Evolutionary conservation across 768 basidiomycete genomes (phyloP).

Genomic region (Tricholoma sp.): DNA sequence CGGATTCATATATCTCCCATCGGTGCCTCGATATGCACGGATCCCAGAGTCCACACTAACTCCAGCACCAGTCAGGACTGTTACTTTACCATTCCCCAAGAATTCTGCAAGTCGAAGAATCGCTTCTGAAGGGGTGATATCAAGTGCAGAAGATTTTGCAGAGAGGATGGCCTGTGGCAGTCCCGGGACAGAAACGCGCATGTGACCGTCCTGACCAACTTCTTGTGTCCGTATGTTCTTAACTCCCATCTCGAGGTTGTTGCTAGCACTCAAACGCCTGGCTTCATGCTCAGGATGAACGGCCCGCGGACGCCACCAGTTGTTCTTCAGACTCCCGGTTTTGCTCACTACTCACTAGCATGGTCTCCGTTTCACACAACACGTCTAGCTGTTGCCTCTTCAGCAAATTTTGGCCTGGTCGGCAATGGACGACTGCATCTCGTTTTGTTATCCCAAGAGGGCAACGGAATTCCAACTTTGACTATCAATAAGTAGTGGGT

Average conservation of each 20-base stretch:
- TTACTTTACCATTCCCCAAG: constrained; percentile 61
- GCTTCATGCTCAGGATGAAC: constrained; percentile 22
- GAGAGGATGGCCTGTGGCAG: constrained; percentile 59
- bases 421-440: constrained; percentile 90
- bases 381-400: constrained; percentile 72
- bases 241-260: not conserved
- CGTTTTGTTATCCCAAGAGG: constrained; percentile 46
- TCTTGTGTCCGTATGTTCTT: not conserved
- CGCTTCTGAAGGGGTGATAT: constrained; percentile 45
- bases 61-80: constrained; percentile 85
- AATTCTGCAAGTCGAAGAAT: constrained; percentile 60
- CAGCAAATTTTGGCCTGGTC: constrained; percentile 92
- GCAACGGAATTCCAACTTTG: constrained; percentile 37
- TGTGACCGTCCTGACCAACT: constrained; percentile 38
- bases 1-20: constrained; percentile 88
- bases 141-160: constrained; percentile 29
- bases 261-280: constrained; percentile 1
- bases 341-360: constrained; percentile 74
- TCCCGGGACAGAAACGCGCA: constrained; percentile 77
- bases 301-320: constrained; percentile 37
- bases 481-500: constrained; percentile 68
- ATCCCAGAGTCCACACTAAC: constrained; percentile 96
- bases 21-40: constrained; percentile 83
- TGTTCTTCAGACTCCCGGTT: constrained; percentile 68
- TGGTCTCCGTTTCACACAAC: constrained; percentile 85